Evolutionary conservation across 73 alveolate species (phyloP).

Genomic region (Paramecium pentaurelia): DNA sequence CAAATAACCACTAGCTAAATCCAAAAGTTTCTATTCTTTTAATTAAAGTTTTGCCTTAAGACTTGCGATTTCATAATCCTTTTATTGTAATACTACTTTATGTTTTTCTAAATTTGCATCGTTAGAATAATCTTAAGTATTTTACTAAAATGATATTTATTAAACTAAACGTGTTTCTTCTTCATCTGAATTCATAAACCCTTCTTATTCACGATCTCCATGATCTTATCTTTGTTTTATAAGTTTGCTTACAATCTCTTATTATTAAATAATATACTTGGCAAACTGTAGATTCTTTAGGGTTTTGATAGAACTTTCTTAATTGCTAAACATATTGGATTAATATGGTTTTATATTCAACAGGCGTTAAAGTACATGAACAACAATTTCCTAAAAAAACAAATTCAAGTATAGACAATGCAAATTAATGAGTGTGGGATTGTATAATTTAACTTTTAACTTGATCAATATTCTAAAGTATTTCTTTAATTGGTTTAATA

Average conservation of each 20-base stretch:
- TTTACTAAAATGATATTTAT: neutral
- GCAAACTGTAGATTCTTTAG: neutral
- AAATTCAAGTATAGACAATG: neutral
- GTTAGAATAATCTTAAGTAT: neutral
- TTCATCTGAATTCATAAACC: neutral
- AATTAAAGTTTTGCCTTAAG: neutral
- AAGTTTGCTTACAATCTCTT: neutral
- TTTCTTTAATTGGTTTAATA: neutral
- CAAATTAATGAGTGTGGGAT: neutral
- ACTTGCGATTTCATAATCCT: neutral
- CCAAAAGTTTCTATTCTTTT: constrained; percentile 29
- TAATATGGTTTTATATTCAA: neutral
- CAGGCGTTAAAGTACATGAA: neutral
- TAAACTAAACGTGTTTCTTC: neutral
- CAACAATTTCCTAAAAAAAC: neutral
- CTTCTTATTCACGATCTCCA: neutral
- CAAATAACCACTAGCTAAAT: constrained; percentile 52
- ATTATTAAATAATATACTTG: neutral
- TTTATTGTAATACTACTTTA: neutral
- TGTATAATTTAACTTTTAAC: neutral
- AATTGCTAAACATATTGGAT: neutral
- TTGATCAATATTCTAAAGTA: neutral
- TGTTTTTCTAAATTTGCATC: neutral
- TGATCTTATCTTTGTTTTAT: neutral
- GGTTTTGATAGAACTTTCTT: neutral